Evolutionary conservation across 2,329 filamentous ascomycete species (phyloP).

Genomic region (Penicillium sumatraense): DNA sequence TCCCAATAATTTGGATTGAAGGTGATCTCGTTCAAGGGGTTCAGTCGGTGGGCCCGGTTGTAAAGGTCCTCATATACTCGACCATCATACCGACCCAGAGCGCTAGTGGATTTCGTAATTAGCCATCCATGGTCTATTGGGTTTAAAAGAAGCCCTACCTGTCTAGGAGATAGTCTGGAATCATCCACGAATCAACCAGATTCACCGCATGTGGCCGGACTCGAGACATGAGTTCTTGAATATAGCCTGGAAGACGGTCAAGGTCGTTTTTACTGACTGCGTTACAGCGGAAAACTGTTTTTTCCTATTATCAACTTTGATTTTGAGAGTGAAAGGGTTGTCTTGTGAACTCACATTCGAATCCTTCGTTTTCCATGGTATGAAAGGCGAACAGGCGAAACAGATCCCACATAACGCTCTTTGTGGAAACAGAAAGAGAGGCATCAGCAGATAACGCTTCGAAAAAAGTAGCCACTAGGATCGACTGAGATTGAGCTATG

Average conservation of each 20-base stretch:
- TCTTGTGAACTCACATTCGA: constrained; percentile 23
- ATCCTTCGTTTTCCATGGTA: constrained; percentile 51
- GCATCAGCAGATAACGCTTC: constrained; percentile 37
- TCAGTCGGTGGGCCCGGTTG: constrained; percentile 55
- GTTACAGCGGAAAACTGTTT: constrained; percentile 47
- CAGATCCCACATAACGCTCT: constrained; percentile 43
- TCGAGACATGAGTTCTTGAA: constrained; percentile 53
- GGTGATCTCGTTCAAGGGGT: constrained; percentile 56
- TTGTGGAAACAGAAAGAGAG: constrained; percentile 33
- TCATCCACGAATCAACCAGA: constrained; percentile 57
- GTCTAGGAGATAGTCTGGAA: constrained; percentile 58
- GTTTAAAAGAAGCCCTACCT: constrained; percentile 22
- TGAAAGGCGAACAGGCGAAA: constrained; percentile 55
- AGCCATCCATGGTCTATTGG: constrained; percentile 24
- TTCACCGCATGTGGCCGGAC: constrained; percentile 57
- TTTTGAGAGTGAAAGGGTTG: neutral
- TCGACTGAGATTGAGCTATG: constrained; percentile 53
- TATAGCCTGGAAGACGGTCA: constrained; percentile 43
- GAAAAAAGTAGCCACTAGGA: constrained; percentile 54
- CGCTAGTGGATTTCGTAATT: constrained; percentile 27
- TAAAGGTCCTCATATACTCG: constrained; percentile 60
- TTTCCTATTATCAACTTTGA: neutral
- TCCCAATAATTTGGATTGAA: constrained; percentile 50
- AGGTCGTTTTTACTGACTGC: constrained; percentile 49
- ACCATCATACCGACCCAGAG: constrained; percentile 57